A percentile compares a stretch with the other conserved stretches of the same genome.
These are phyloP conservation scores for Naegleria fowleri DNA, from an alignment of 208 protist species.

Conservation along the genomic window DNA sequence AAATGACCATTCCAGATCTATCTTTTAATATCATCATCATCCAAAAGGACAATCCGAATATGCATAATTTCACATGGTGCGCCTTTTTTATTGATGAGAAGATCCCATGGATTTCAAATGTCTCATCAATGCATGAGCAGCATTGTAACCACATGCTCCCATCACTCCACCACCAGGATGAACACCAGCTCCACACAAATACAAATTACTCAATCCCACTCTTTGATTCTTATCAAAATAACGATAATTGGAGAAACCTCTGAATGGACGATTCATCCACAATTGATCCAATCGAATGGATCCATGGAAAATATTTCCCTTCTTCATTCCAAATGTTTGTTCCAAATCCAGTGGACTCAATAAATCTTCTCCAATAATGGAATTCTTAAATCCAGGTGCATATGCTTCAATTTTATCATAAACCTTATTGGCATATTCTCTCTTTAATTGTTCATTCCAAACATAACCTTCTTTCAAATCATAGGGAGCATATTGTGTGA, in stretches of 20 bases:
- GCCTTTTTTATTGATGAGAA: no score
- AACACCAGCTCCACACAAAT: conserved; percentile 41
- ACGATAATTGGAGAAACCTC: conserved; percentile 29
- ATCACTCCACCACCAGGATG: conserved; percentile 58
- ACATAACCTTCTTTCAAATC: neutral
- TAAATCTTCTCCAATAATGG: conserved; percentile 45
- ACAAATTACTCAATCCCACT: conserved; percentile 41
- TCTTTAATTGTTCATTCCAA: conserved; percentile 10
- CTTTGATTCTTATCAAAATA: neutral
- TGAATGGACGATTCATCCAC: conserved; percentile 38
- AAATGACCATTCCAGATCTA: no score
- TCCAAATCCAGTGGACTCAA: conserved; percentile 49
- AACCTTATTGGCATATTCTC: conserved; percentile 31
- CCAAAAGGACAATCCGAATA: no score
- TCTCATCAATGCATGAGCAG: neutral
- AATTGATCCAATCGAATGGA: conserved; percentile 49
- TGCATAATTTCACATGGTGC: no score
- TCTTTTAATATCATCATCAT: no score
- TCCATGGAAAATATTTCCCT: conserved; percentile 58
- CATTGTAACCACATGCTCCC: conserved; percentile 47
- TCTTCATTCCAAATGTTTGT: conserved; percentile 35
- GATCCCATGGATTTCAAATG: no score
- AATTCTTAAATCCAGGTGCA: conserved; percentile 46
- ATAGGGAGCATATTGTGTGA: conserved; percentile 59
- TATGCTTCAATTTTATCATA: conserved; percentile 51